phyloP scores from a whole-genome alignment of 1,284 basidiomycete genomes.

The Xerocomus minutiporus region DNA sequence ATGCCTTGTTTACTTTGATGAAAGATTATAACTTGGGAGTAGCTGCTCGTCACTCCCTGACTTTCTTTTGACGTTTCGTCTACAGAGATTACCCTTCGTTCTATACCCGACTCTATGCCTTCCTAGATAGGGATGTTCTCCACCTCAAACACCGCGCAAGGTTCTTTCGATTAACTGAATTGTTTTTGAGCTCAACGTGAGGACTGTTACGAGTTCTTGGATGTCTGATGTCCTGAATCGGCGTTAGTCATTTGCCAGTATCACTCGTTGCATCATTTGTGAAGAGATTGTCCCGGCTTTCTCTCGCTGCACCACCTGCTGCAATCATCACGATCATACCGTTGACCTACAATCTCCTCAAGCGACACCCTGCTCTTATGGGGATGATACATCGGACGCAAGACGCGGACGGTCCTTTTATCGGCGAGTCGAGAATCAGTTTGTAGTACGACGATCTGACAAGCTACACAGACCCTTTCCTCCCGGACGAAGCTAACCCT shows the following conservation, averaged over 20 bases:
- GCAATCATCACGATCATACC: slow-evolving; percentile 90
- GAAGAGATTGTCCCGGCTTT: slow-evolving; percentile 84
- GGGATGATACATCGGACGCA: slow-evolving; percentile 78
- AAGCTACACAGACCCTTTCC: slow-evolving; percentile 63
- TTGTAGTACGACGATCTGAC: slow-evolving; percentile 3
- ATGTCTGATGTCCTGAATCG: slow-evolving; percentile 6
- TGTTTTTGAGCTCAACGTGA: slow-evolving; percentile 87
- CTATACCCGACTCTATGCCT: slow-evolving; percentile 89
- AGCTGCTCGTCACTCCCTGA: background rate
- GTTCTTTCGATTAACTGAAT: slow-evolving; percentile 90
- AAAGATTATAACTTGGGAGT: slow-evolving; percentile 89
- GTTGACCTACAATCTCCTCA: slow-evolving; percentile 93
- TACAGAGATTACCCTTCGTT: slow-evolving; percentile 91
- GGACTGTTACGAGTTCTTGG: slow-evolving; percentile 29
- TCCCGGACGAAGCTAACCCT: slow-evolving; percentile 67
- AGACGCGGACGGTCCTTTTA: slow-evolving; percentile 41
- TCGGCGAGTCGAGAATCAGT: slow-evolving; percentile 29
- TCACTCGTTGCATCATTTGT: slow-evolving; percentile 90
- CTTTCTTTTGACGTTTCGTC: background rate
- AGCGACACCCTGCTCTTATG: slow-evolving; percentile 90
- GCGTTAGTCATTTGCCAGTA: slow-evolving; percentile 75
- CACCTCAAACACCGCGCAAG: slow-evolving; percentile 91
- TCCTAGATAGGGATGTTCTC: slow-evolving; percentile 82
- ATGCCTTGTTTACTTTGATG: slow-evolving; percentile 89
- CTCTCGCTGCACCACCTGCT: slow-evolving; percentile 83